Percentiles rank a stretch among this genome's conserved stretches.
Conservation (phyloP, 2,329 filamentous ascomycete genomes). For the Diplodia scrobiculata region DNA sequence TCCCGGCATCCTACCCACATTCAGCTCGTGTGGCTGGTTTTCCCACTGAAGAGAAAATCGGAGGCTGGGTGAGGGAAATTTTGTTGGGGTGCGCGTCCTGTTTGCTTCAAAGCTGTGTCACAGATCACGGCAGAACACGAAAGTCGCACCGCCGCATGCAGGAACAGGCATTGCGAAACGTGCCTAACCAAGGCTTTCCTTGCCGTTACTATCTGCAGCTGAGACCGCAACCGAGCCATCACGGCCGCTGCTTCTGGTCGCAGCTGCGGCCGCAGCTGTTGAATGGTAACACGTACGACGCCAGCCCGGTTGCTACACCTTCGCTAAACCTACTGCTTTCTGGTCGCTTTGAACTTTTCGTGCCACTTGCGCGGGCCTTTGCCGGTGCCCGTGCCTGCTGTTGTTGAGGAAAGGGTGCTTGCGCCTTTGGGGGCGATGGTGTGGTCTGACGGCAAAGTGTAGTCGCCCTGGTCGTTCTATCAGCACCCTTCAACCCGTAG, state of each 20-base stretch:
- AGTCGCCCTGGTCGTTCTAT: constrained; percentile 32
- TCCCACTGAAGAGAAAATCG: not conserved
- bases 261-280: constrained; percentile 22
- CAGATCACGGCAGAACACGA: constrained; percentile 18
- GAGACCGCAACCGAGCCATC: not conserved
- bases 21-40: constrained; percentile 10
- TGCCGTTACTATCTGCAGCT: constrained; percentile 16
- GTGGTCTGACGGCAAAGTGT: constrained; percentile 40
- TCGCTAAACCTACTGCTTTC: constrained; percentile 16
- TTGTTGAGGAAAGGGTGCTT: constrained; percentile 14
- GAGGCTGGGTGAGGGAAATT: constrained; percentile 18
- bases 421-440: constrained; percentile 39
- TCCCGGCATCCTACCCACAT: not conserved
- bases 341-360: constrained; percentile 39
- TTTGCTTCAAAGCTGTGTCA: constrained; percentile 20
- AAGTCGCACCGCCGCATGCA: constrained; percentile 19
- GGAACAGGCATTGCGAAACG: constrained; percentile 27
- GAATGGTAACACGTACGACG: constrained; percentile 18
- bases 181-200: constrained; percentile 15
- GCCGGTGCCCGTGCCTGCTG: constrained; percentile 30
- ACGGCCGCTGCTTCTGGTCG: not conserved
- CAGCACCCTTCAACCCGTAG: not conserved
- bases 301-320: not conserved
- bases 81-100: constrained; percentile 15
- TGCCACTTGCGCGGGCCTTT: constrained; percentile 45